These are phyloP conservation scores for Fonsecaea multimorphosa DNA, from an alignment of 2,329 filamentous ascomycete species.

Conservation along the genomic window DNA sequence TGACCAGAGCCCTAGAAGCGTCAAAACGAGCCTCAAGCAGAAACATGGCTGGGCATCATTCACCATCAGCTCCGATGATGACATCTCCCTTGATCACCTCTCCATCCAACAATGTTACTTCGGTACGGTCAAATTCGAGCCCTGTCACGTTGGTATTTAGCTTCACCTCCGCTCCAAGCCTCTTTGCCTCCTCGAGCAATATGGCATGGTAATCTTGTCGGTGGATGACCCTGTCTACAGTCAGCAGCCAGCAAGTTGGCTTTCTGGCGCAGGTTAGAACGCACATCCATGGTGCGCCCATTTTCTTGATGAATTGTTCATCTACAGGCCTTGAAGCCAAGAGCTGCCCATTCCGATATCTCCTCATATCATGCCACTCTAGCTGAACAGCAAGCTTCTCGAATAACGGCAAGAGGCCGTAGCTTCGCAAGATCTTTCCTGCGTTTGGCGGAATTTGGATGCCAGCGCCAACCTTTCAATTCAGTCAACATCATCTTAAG, in stretches of 20 bases:
- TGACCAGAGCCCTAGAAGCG: constrained; percentile 47
- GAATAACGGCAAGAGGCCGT: constrained; percentile 40
- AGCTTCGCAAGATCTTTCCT: constrained; percentile 40
- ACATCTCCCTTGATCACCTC: constrained; percentile 44
- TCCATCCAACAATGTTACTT: constrained; percentile 34
- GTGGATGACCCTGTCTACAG: constrained; percentile 45
- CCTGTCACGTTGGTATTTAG: constrained; percentile 39
- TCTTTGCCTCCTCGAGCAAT: constrained; percentile 48
- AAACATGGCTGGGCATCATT: background rate
- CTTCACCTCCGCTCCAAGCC: constrained; percentile 48
- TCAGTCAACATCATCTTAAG: background rate
- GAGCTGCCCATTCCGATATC: constrained; percentile 43
- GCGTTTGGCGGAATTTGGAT: constrained; percentile 45
- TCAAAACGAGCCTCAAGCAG: constrained; percentile 1
- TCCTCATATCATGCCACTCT: constrained; percentile 41
- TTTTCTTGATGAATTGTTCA: constrained; percentile 15
- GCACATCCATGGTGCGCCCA: constrained; percentile 14
- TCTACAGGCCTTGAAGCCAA: constrained; percentile 35
- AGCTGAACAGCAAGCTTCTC: constrained; percentile 40
- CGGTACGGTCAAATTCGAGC: constrained; percentile 42
- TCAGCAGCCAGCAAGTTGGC: background rate
- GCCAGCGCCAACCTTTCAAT: constrained; percentile 41
- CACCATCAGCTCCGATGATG: constrained; percentile 57
- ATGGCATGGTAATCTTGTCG: constrained; percentile 56
- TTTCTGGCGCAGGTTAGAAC: background rate